Evolutionary conservation across 83 land plant genomes (phyloP), one percentile per base, ranked within the genome.

Genomic region (Picea engelmannii): DNA sequence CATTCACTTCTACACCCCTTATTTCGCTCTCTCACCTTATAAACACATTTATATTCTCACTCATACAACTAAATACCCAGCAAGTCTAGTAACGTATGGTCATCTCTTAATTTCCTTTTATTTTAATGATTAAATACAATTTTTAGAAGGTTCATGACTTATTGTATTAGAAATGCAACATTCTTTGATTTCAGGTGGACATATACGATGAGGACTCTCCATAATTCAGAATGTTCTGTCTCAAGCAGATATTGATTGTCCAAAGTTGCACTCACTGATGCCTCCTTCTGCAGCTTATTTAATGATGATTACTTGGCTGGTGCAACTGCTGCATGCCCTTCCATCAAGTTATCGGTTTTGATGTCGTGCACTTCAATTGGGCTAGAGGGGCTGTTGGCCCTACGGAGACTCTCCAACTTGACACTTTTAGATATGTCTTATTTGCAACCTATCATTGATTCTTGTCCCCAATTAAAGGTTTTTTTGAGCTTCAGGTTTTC

Each of bases 271-370:
- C 23, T 84, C 89, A 6, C 79, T 17, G 91, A 89, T 82, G 91
- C 91, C 27, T 89, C 91, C 18, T 89, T 87, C 55, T 89, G 91
- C 91, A 88, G 90, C 35, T 70, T 76, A 78, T 58, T 88, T 62
- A 83, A 89, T 17, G 88, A 88, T 71, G 66, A 86, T 82, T 88
- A 83, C 82, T 80, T 88, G 60, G 85, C 78, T 20, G 78, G 89
- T 79, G 84, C 90, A 76, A 81, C 88, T 47, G 58, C 78, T 24
- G 85, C 90, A 59, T 86, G 90, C 66, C 88, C 90, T 61, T 78
- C 81, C 18, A 83, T 88, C 83, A 75, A 86, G 69, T 81, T 81
- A 0, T 76, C 86, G 55, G 81, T 88, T 61, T 76, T 88, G 81
- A 89, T 89, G 24, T 80, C 83, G 13, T 88, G 90, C 85, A 84